Conservation (phyloP, 2,329 filamentous ascomycete species). For the Ceratocystis variospora region DNA sequence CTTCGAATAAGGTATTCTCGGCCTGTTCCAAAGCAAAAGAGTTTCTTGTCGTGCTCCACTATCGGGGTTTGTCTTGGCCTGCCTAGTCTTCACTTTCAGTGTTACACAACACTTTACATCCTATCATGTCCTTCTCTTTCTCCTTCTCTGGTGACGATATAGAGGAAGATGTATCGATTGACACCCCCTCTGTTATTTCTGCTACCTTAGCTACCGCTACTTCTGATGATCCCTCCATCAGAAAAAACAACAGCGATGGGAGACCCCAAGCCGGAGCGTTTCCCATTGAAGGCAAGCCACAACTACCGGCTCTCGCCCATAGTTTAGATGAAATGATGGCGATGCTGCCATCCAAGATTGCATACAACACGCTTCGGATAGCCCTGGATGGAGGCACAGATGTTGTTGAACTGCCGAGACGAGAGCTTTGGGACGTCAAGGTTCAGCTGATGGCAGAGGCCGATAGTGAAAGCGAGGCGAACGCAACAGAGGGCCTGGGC, state of each 20-base stretch:
- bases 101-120: slow-evolving; percentile 1
- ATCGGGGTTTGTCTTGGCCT: neutral
- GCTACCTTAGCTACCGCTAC: slow-evolving; percentile 10
- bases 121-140: slow-evolving; percentile 42
- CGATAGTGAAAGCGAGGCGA: slow-evolving; percentile 29
- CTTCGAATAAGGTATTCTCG: too few species aligned
- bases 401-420: slow-evolving; percentile 47
- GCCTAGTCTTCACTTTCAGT: neutral
- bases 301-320: slow-evolving; percentile 42
- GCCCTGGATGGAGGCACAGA: slow-evolving; percentile 28
- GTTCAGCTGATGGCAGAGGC: slow-evolving; percentile 69
- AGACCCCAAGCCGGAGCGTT: slow-evolving; percentile 35
- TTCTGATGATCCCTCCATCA: slow-evolving; percentile 12
- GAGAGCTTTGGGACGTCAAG: slow-evolving; percentile 69
- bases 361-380: slow-evolving; percentile 49
- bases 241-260: slow-evolving; percentile 21
- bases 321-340: slow-evolving; percentile 38
- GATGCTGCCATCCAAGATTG: slow-evolving; percentile 57
- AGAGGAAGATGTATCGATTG: slow-evolving; percentile 32
- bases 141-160: slow-evolving; percentile 52
- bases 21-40: neutral
- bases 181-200: slow-evolving; percentile 20
- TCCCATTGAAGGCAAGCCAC: slow-evolving; percentile 46
- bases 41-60: neutral
- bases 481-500: slow-evolving; percentile 36